phyloP scores from a whole-genome alignment of 2,329 filamentous ascomycete genomes.

The Phaeosphaeria sp. region DNA sequence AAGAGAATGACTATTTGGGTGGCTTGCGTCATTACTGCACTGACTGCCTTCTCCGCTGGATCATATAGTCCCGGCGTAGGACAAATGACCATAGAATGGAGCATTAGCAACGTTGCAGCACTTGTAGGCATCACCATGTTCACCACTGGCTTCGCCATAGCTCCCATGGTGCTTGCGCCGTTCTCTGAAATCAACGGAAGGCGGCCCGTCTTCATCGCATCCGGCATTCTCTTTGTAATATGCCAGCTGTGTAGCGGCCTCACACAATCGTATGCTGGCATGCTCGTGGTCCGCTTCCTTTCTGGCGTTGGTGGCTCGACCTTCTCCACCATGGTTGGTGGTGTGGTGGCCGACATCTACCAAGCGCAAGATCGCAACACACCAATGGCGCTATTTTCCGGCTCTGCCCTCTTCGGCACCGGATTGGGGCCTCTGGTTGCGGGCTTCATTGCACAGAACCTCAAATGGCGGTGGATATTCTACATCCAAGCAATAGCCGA shows the following conservation, averaged over 20 bases:
- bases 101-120: slow-evolving; percentile 70
- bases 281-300: slow-evolving; percentile 78
- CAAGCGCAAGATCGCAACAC: slow-evolving; percentile 80
- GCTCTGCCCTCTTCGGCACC: slow-evolving; percentile 77
- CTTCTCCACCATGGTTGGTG: slow-evolving; percentile 91
- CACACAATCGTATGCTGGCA: slow-evolving; percentile 72
- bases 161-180: slow-evolving; percentile 87
- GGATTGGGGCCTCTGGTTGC: slow-evolving; percentile 78
- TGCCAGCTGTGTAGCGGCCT: slow-evolving; percentile 78
- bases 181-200: slow-evolving; percentile 89
- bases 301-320: slow-evolving; percentile 77
- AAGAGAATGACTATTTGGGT: slow-evolving; percentile 77
- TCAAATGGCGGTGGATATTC: slow-evolving; percentile 85
- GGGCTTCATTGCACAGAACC: slow-evolving; percentile 71
- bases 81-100: slow-evolving; percentile 71
- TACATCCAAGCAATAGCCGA: slow-evolving; percentile 81
- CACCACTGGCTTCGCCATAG: slow-evolving; percentile 75
- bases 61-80: slow-evolving; percentile 74
- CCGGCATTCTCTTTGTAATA: slow-evolving; percentile 74
- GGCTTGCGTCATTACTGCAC: slow-evolving; percentile 75
- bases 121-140: slow-evolving; percentile 81
- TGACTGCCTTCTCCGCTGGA: slow-evolving; percentile 83
- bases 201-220: slow-evolving; percentile 78
- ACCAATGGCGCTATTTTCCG: slow-evolving; percentile 90
- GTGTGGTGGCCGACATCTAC: slow-evolving; percentile 87